Conservation (phyloP, 2,329 filamentous ascomycete species). For the Penicillium sp. region DNA sequence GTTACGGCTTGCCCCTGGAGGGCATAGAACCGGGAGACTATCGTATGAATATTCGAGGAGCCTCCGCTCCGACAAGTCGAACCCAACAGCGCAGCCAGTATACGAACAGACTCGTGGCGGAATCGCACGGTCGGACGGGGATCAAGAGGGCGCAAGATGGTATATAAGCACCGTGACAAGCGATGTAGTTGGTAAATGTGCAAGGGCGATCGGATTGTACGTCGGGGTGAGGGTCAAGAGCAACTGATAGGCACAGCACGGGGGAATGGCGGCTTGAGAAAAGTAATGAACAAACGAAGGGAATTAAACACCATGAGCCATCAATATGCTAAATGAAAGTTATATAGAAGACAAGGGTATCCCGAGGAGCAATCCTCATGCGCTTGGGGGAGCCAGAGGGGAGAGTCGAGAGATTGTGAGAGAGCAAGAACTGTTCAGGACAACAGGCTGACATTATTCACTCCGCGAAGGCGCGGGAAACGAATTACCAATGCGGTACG, state of each 20-base stretch:
- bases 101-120: slow-evolving; percentile 17
- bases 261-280: slow-evolving; percentile 16
- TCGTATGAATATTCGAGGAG: slow-evolving; percentile 23
- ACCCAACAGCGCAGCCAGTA: slow-evolving; percentile 31
- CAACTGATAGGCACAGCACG: slow-evolving; percentile 19
- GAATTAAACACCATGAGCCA: slow-evolving; percentile 25
- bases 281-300: slow-evolving; percentile 25
- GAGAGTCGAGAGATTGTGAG: slow-evolving; percentile 13
- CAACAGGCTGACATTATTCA: slow-evolving; percentile 21
- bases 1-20: slow-evolving; percentile 31
- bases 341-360: slow-evolving; percentile 19
- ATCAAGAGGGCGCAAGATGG: slow-evolving; percentile 1
- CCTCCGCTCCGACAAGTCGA: slow-evolving; percentile 36
- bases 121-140: slow-evolving; percentile 6
- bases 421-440: slow-evolving; percentile 17
- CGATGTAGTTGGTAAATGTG: not conserved
- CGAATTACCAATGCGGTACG: slow-evolving; percentile 21
- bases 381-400: slow-evolving; percentile 20
- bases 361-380: slow-evolving; percentile 15
- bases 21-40: slow-evolving; percentile 33
- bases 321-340: slow-evolving; percentile 24
- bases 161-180: slow-evolving; percentile 14
- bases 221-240: not conserved
- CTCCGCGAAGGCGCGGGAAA: slow-evolving; percentile 21
- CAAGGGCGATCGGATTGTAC: slow-evolving; percentile 2